Conservation (phyloP, 345 rosid species). For the Durio zibethinus region DNA sequence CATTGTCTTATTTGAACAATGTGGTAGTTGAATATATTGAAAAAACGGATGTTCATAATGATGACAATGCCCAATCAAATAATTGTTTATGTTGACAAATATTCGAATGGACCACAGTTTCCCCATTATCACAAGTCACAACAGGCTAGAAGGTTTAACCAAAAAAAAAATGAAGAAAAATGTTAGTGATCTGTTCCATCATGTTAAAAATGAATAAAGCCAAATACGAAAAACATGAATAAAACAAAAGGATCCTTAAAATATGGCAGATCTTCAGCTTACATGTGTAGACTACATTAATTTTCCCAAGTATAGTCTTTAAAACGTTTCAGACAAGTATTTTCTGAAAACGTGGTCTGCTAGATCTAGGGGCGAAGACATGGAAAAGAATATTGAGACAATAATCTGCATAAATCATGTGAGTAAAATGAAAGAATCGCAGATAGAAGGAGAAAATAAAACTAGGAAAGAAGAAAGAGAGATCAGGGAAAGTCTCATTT, state of each 20-base stretch:
- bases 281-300: too few relatives aligned
- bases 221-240: not conserved
- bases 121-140: not conserved
- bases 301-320: not conserved
- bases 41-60: slow-evolving; percentile 8
- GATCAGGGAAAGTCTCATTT: not conserved
- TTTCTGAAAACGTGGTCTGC: not conserved
- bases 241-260: not conserved
- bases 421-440: not conserved
- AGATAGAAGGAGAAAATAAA: not conserved
- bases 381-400: not conserved
- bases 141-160: not conserved
- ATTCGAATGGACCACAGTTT: slow-evolving; percentile 10
- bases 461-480: not conserved
- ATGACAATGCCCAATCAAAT: slow-evolving; percentile 14
- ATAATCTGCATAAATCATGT: not conserved
- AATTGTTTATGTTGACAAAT: slow-evolving; percentile 1
- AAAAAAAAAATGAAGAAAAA: not conserved
- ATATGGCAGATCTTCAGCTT: slow-evolving; percentile 9
- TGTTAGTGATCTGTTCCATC: not conserved
- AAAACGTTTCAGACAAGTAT: not conserved
- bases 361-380: slow-evolving; percentile 1
- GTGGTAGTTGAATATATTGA: not conserved
- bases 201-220: not conserved
- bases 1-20: slow-evolving; percentile 6